Evolutionary conservation across 2,329 filamentous ascomycete genomes (phyloP).

Genomic region (Penicillium sp.): DNA sequence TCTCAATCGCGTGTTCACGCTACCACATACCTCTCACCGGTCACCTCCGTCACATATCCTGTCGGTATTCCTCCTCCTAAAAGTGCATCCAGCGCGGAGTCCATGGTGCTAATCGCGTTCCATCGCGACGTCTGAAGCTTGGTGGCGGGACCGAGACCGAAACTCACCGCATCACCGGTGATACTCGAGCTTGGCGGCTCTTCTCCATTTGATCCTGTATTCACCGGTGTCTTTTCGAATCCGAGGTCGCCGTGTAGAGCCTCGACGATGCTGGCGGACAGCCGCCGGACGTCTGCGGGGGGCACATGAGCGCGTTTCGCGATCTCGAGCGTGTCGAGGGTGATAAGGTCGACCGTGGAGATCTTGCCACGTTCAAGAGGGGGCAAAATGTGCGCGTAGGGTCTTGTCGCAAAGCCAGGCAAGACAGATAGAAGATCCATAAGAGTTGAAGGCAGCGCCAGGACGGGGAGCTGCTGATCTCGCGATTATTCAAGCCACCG

Average conservation of each 20-base stretch:
- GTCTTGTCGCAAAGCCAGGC: constrained; percentile 70
- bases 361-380: constrained; percentile 75
- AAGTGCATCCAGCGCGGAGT: constrained; percentile 66
- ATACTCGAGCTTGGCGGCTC: constrained; percentile 24
- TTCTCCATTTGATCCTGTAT: constrained; percentile 2
- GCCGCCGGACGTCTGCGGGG: constrained; percentile 71
- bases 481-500: constrained; percentile 11
- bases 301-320: constrained; percentile 83
- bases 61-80: constrained; percentile 78
- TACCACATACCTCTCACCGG: constrained; percentile 71
- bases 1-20: constrained; percentile 10
- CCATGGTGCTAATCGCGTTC: constrained; percentile 74
- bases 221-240: constrained; percentile 28
- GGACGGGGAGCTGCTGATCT: constrained; percentile 5
- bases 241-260: constrained; percentile 65
- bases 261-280: constrained; percentile 65
- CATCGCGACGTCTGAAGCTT: constrained; percentile 42
- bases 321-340: constrained; percentile 76
- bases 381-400: constrained; percentile 72
- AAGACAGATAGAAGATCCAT: constrained; percentile 78
- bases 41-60: constrained; percentile 82
- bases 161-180: constrained; percentile 14
- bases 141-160: constrained; percentile 25
- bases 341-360: constrained; percentile 79
- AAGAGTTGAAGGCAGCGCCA: constrained; percentile 16